Evolutionary conservation across 1,284 basidiomycete genomes (phyloP).

Genomic region (Cryptococcus amylolentus): DNA sequence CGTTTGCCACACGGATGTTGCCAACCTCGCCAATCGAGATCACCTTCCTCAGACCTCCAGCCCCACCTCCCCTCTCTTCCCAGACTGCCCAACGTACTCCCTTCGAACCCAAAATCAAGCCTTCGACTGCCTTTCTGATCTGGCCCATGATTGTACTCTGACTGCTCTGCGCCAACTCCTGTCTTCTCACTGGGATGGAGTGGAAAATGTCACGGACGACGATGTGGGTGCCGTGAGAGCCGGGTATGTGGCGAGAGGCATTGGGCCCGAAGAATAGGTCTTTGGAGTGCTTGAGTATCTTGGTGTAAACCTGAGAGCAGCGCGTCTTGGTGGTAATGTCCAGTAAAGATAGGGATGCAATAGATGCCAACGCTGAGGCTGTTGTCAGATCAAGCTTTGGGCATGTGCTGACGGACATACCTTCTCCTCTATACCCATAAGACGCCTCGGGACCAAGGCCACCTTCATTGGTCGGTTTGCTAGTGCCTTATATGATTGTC

Average conservation of each 20-base stretch:
- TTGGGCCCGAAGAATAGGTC: constrained; percentile 63
- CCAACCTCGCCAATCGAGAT: constrained; percentile 55
- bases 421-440: constrained; percentile 88
- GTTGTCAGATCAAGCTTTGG: background rate
- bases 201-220: constrained; percentile 80
- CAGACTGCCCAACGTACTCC: constrained; percentile 66
- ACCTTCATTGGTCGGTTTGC: constrained; percentile 16
- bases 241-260: constrained; percentile 64
- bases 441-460: constrained; percentile 46
- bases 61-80: constrained; percentile 46
- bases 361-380: constrained; percentile 69
- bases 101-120: constrained; percentile 67
- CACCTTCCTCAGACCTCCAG: constrained; percentile 19
- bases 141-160: constrained; percentile 58
- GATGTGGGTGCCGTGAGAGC: constrained; percentile 66
- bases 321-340: constrained; percentile 65
- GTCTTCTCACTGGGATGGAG: constrained; percentile 53
- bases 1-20: background rate
- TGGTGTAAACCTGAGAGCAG: constrained; percentile 60
- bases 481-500: constrained; percentile 52
- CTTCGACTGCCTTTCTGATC: constrained; percentile 67
- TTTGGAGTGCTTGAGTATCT: constrained; percentile 60
- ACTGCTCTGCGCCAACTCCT: constrained; percentile 42
- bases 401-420: constrained; percentile 49
- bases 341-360: constrained; percentile 62